Conservation (phyloP, 2,329 filamentous ascomycete species). For the Fusarium cyanostomum region DNA sequence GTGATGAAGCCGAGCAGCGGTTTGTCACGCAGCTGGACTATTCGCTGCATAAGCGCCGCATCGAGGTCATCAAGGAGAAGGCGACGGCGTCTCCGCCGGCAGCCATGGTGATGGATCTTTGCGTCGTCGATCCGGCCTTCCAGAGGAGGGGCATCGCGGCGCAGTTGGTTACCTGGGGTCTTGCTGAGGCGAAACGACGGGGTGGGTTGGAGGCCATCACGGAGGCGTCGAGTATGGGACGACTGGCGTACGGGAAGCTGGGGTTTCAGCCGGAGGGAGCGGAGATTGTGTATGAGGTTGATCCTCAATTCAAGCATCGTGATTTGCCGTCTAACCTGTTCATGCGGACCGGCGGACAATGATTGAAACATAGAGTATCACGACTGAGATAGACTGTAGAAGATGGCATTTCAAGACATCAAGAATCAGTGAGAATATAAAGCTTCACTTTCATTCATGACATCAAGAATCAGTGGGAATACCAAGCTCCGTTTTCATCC, state of each 20-base stretch:
- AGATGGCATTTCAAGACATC: background rate
- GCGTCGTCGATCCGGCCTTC: slow-evolving; percentile 62
- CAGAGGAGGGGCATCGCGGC: slow-evolving; percentile 60
- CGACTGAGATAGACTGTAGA: background rate
- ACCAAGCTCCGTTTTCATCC: background rate
- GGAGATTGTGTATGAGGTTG: slow-evolving; percentile 56
- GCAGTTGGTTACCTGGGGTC: slow-evolving; percentile 58
- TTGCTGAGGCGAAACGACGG: slow-evolving; percentile 53
- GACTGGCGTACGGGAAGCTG: slow-evolving; percentile 56
- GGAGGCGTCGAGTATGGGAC: slow-evolving; percentile 60
- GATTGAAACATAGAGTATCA: background rate
- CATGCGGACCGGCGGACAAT: slow-evolving; percentile 51
- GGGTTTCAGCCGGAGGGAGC: slow-evolving; percentile 55
- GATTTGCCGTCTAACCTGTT: slow-evolving; percentile 57
- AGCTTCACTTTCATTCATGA: background rate
- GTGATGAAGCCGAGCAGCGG: slow-evolving; percentile 54
- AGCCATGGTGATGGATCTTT: slow-evolving; percentile 60
- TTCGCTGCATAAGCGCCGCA: slow-evolving; percentile 56
- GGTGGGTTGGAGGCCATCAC: slow-evolving; percentile 54
- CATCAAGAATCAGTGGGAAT: background rate
- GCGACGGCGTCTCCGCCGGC: slow-evolving; percentile 52
- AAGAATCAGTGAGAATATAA: background rate
- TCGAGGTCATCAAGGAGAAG: slow-evolving; percentile 54
- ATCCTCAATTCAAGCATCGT: slow-evolving; percentile 52
- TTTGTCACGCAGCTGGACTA: slow-evolving; percentile 56